Evolutionary conservation across 2,329 filamentous ascomycete genomes (phyloP).

Genomic region (Microcyclospora pomicola): DNA sequence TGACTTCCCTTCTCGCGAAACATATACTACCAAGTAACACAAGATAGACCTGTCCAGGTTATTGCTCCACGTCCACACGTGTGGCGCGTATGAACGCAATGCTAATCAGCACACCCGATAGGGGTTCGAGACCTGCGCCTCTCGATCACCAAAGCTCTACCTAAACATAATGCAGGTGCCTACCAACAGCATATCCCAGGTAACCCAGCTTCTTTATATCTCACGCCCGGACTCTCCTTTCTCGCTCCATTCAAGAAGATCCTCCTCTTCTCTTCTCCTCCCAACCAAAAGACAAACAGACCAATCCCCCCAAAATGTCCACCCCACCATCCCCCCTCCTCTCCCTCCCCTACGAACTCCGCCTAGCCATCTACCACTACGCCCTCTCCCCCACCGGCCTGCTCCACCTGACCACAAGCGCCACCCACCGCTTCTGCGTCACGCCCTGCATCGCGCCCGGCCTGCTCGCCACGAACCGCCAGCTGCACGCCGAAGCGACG

Average conservation of each 20-base stretch:
- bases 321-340: conserved; percentile 9
- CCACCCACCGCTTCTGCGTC: conserved; percentile 8
- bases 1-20: too few species aligned
- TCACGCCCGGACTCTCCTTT: not conserved
- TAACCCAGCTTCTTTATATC: not conserved
- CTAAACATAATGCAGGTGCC: too few species aligned
- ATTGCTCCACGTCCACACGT: too few species aligned
- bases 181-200: not conserved
- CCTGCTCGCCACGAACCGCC: conserved; percentile 27
- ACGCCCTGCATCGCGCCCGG: conserved; percentile 21
- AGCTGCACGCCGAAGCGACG: conserved; percentile 26
- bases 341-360: conserved; percentile 15
- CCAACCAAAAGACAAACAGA: not conserved
- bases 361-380: conserved; percentile 11
- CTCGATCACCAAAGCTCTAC: too few species aligned
- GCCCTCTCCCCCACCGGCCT: conserved; percentile 10
- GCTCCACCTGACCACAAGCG: conserved; percentile 10
- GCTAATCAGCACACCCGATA: too few species aligned
- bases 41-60: too few species aligned
- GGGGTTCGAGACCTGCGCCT: too few species aligned
- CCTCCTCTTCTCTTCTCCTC: not conserved
- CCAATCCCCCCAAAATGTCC: not conserved
- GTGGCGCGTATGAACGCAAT: too few species aligned
- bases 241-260: not conserved
- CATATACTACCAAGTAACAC: too few species aligned